Base-by-base conservation (phyloP, 768 basidiomycete genomes). In the Pleurotus ostreatus region DNA sequence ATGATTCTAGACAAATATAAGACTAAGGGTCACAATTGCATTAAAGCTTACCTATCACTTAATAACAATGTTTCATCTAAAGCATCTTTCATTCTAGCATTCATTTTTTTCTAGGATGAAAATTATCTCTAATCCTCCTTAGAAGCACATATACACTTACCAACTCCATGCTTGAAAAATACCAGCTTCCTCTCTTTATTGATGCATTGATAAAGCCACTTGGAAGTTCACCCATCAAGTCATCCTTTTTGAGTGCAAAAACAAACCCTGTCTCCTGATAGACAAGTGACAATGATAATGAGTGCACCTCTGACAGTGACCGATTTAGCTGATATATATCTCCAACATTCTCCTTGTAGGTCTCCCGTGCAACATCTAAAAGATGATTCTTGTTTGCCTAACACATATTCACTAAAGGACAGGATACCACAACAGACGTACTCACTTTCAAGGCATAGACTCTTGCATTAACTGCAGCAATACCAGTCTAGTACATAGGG, bases 301-400 rank as follows among this genome's bases (percentile, higher is more conserved):
- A 75, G 61, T 91, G 80, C 58, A 81, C 73, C 57, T 89, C 82
- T 0, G 83, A 74, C 12, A 93, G 70, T 0, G 71, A 72, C 13
- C 75, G 73, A 57, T 82, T 82, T 37, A 94, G 73, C 53, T 85
- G 78, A 59, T 85, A 85, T 53, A 97, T 92, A 64, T 99, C 96
- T 13, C 84, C 81, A 44, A 96, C 79, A 61, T 96, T 96, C 68
- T 99, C 95, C 62, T 88, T 92, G 74, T 88, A 98, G 0, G 95
- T 95, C 68, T 93, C 93, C 2, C 97, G 82, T 1, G 96, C 97
- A 5, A 98, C 93, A 60, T 98, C 96, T 26, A 99, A 85, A 8
- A 96, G 76, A 25, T 83, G 83, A 61, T 93, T 91, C 63, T 79
- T 81, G 58, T 90, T 89, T 2, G 92, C 89, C 81, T 88, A 46